Base-by-base conservation (phyloP, 2,329 filamentous ascomycete genomes). In the Nemania diffusa region DNA sequence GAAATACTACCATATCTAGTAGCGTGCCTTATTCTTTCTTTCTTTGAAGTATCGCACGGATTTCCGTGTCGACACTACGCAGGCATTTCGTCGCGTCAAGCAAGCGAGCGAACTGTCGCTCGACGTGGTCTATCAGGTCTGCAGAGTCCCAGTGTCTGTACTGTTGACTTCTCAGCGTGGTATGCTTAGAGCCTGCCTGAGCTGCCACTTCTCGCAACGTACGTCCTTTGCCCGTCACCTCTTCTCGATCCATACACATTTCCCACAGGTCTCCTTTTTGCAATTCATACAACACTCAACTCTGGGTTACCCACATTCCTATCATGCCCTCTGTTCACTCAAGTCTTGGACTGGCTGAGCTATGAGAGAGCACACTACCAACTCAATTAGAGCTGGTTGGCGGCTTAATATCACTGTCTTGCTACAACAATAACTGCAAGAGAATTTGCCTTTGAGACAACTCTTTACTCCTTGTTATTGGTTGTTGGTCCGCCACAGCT, bases 81-180 rank as follows among this genome's bases (percentile, higher is more conserved):
- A 13, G 24, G 26, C 40, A 26, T 53, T 24, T 32, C 20, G 52
- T 62, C 57, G 58, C 55, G 55, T 68, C 37, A 27, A 32, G 34
- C 44, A 46, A 37, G 22, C 44, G 22, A 44, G 34, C 37, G 40
- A 37, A 48, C 20, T 50, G 8, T 44, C 57, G 24, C 27, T 57
- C 46, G 8, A 46, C 17, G 2, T 22, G 9, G 34, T 51, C 32
- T 59, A 9, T 24, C 9, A 40, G 62, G 27, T 57, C 42, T 17
- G 40, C 44, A 51, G 22, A 20, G 4, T 40, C 3, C 13, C 40
- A 32, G 20, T 15, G 24, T 51, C 46, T 42, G 22, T 48, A 46
- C 40, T n/a, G 37, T 44, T 58, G 32, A 27, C 40, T 55, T 42
- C n/a, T 34, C 52, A 13, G 40, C 48, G 13, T 32, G 11, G 24